Evolutionary conservation across 768 basidiomycete species (phyloP).

Genomic region (Sarcomyxa edulis): DNA sequence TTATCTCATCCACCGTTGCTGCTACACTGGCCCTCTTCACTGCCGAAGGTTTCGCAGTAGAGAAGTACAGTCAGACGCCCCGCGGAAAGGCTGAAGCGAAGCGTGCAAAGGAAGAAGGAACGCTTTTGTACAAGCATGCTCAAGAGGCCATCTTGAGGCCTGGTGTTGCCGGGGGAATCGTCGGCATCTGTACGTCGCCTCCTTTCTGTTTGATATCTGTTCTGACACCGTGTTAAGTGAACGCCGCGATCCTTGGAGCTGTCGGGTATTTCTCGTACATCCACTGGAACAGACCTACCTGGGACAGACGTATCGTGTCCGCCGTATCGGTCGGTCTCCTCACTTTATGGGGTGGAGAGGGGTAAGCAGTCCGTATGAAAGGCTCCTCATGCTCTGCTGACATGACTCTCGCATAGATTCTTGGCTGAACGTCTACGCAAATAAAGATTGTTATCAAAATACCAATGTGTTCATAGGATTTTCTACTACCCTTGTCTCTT

Average conservation of each 20-base stretch:
- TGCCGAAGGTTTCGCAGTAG: conserved; percentile 58
- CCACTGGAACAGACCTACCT: conserved; percentile 58
- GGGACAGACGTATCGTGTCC: conserved; percentile 61
- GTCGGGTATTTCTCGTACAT: conserved; percentile 60
- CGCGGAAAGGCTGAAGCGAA: conserved; percentile 53
- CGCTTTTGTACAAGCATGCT: conserved; percentile 45
- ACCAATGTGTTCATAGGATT: too few relatives aligned
- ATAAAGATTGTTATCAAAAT: too few relatives aligned
- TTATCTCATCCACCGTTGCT: conserved; percentile 48
- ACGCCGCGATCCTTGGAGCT: conserved; percentile 55
- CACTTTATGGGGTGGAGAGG: conserved; percentile 61
- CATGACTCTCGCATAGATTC: too few relatives aligned
- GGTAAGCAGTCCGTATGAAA: too few relatives aligned
- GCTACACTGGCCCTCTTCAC: conserved; percentile 52
- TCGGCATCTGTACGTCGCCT: conserved; percentile 48
- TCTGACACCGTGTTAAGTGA: conserved; percentile 33
- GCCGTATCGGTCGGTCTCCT: conserved; percentile 54
- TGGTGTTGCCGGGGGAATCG: conserved; percentile 57
- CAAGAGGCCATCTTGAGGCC: conserved; percentile 58
- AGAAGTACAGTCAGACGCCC: conserved; percentile 54
- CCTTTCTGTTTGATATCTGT: neutral
- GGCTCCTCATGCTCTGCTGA: too few relatives aligned
- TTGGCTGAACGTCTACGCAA: too few relatives aligned
- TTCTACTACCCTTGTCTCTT: too few relatives aligned
- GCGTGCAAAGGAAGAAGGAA: conserved; percentile 53